phyloP scores from a whole-genome alignment of 768 basidiomycete genomes.

The Trametes cubensis region DNA sequence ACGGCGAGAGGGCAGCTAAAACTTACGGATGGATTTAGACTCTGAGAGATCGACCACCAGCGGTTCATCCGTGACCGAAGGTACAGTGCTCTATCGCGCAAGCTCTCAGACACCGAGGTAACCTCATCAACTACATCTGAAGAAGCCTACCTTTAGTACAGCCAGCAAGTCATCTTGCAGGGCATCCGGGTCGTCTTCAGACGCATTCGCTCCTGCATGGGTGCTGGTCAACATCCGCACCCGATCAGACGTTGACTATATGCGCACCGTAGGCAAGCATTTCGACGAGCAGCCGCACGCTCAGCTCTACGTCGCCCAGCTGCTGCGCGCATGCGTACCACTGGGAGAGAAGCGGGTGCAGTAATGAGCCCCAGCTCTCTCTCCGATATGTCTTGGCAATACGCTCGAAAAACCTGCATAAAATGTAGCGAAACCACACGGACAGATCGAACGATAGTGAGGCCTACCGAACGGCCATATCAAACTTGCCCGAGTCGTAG shows the following conservation, averaged over 20 bases:
- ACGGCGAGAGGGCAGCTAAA: not conserved
- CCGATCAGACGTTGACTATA: not conserved
- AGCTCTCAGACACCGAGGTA: not conserved
- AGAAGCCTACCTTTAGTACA: conserved; percentile 60
- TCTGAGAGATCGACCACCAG: conserved; percentile 67
- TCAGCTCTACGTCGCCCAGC: conserved; percentile 75
- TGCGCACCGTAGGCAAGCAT: conserved; percentile 76
- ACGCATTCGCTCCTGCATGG: conserved; percentile 36
- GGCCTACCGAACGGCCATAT: conserved; percentile 81
- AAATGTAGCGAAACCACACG: not conserved
- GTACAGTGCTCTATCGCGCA: conserved; percentile 64
- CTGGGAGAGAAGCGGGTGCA: conserved; percentile 70
- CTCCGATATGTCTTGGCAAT: conserved; percentile 87
- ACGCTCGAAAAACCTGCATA: conserved; percentile 83
- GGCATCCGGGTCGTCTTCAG: conserved; percentile 50
- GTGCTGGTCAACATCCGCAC: not conserved
- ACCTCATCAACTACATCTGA: not conserved
- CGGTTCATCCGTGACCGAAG: conserved; percentile 55
- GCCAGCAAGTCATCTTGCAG: conserved; percentile 74
- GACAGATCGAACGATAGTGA: not conserved
- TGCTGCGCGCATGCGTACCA: conserved; percentile 86
- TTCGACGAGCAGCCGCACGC: conserved; percentile 77
- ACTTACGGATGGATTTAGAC: conserved; percentile 63
- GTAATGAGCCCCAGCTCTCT: conserved; percentile 78
- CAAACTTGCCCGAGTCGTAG: conserved; percentile 75